These are phyloP conservation scores for Cicer yamashitae DNA, from an alignment of 306 rosid species.

Conservation along the genomic window DNA sequence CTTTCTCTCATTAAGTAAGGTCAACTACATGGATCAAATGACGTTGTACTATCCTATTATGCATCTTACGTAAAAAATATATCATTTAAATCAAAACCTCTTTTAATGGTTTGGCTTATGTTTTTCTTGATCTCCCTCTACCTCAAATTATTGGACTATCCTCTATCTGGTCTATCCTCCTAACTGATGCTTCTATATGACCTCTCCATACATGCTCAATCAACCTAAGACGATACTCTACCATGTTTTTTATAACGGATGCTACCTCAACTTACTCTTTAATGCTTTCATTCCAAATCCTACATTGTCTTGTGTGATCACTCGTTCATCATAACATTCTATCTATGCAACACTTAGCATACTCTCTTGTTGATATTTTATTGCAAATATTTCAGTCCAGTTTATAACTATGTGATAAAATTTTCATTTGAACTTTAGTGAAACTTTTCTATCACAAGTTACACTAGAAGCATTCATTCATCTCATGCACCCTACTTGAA, in stretches of 20 bases:
- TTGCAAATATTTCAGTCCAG: not conserved
- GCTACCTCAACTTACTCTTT: not conserved
- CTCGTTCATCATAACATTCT: not conserved
- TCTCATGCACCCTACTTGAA: not conserved
- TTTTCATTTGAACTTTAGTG: not conserved
- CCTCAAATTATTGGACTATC: not conserved
- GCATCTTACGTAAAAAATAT: not conserved
- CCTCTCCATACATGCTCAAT: not conserved
- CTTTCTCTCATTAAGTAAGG: not conserved
- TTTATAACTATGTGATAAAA: not conserved
- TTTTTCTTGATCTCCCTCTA: not conserved
- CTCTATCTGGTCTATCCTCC: not conserved
- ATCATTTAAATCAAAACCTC: not conserved
- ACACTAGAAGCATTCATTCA: not conserved
- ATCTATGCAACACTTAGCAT: not conserved
- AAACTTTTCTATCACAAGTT: not conserved
- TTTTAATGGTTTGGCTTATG: slow-evolving; percentile 3
- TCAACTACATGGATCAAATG: not conserved
- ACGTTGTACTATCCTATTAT: not conserved
- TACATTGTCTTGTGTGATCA: not conserved
- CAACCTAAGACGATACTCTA: not conserved
- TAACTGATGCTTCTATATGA: not conserved
- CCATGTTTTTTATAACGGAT: not conserved
- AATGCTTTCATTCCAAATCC: not conserved
- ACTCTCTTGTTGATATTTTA: not conserved